Base-by-base conservation (phyloP, 495 filamentous ascomycete species). In the Clavariopsis aquatica region DNA sequence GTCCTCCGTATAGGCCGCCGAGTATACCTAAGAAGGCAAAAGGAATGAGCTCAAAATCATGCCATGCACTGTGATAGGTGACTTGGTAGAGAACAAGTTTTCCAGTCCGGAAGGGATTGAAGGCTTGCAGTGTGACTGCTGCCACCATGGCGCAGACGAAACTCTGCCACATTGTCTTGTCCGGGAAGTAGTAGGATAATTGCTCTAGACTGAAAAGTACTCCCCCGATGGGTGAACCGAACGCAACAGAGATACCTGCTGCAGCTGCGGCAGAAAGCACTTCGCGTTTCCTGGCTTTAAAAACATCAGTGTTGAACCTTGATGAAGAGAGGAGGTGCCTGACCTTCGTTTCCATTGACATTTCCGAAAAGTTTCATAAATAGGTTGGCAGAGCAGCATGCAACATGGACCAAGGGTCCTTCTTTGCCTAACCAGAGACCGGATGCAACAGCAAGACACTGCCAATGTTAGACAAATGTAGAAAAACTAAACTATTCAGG, bases 131-230 rank as follows among this genome's bases (percentile, higher is more conserved):
- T 17, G 91, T 91, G 9, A 98, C 91, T 17, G 95, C 93, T 17
- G 94, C 94, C 12, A 96, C 89, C 93, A 98, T 98, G 70, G 94
- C 94, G 70, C 93, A 96, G 19, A 98, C 94, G 77, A 98, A 98
- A 73, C 91, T 96, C 73, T 97, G 93, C 94, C 94, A 98, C 94
- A 98, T 98, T 0, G 94, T 96, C 74, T 97, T 98, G 72, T 98
- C 94, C 1, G 94, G 94, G 66, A 98, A 98, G 75, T 98, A 98
- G 78, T 98, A 98, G 1, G 92, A 96, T 13, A 98, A 78, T 82
- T 97, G 93, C 83, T 98, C 94, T 26, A 98, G 81, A 76, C 90
- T 94, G 79, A 98, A 98, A 8, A 98, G 82, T 15, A 98, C 93
- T 38, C 93, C 93, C 28, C 94, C 94, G 60, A 98, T 96, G 29